These are phyloP conservation scores for Cyphellophora attinorum DNA, from an alignment of 2,329 filamentous ascomycete genomes.

Conservation along the genomic window DNA sequence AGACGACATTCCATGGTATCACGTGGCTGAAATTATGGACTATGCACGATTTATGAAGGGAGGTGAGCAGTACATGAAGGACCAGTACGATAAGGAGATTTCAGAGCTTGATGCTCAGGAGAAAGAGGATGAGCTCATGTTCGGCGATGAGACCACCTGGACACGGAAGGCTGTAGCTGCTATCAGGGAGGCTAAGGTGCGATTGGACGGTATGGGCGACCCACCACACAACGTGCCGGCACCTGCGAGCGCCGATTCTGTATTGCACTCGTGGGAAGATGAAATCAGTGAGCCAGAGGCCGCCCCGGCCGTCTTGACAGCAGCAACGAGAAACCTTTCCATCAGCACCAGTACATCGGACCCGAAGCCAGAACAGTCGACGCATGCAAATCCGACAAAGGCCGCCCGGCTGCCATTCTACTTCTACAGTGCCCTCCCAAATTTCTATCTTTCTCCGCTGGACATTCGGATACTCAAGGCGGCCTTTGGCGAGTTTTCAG, in stretches of 20 bases:
- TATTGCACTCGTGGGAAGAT: conserved; percentile 11
- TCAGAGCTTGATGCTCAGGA: conserved; percentile 65
- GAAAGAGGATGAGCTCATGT: conserved; percentile 81
- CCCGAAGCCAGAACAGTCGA: conserved; percentile 1
- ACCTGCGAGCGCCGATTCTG: conserved; percentile 23
- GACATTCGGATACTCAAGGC: conserved; percentile 89
- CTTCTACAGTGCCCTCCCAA: conserved; percentile 79
- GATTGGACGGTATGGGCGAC: conserved; percentile 57
- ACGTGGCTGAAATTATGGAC: conserved; percentile 85
- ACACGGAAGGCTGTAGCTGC: conserved; percentile 70
- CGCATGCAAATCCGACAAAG: conserved; percentile 4
- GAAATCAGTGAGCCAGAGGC: conserved; percentile 18
- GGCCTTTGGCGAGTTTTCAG: conserved; percentile 72
- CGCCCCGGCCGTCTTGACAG: conserved; percentile 43
- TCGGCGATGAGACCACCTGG: conserved; percentile 90
- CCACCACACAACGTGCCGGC: conserved; percentile 33
- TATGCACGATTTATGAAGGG: conserved; percentile 95
- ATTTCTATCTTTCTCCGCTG: conserved; percentile 80
- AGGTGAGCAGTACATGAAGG: conserved; percentile 74
- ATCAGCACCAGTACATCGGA: conserved; percentile 27
- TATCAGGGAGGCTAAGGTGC: conserved; percentile 68
- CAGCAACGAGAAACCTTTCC: conserved; percentile 38
- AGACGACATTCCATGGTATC: conserved; percentile 87
- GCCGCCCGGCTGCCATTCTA: conserved; percentile 38
- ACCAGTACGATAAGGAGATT: conserved; percentile 73